Percentiles rank a stretch among this genome's conserved stretches.
phyloP scores from a whole-genome alignment of 192 early-diverging fungal genomes.

The Cladochytrium replicatum region DNA sequence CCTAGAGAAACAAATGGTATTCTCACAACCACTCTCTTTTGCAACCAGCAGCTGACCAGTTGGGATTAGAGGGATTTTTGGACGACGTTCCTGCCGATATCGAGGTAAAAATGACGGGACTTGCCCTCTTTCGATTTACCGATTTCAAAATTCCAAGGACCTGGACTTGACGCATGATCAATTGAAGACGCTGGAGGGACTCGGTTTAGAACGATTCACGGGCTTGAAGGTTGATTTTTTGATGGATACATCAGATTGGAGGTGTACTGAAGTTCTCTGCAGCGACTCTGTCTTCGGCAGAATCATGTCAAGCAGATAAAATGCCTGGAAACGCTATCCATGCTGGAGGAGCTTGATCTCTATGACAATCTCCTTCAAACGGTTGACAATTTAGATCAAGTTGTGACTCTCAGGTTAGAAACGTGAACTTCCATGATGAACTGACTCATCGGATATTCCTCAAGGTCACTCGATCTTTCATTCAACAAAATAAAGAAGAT shows the following conservation, averaged over 20 bases:
- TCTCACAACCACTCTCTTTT: too few species aligned
- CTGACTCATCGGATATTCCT: neutral
- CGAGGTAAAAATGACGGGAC: slow-evolving; percentile 9
- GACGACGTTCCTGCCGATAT: slow-evolving; percentile 41
- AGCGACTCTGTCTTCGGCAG: slow-evolving; percentile 74
- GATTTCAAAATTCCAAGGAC: slow-evolving; percentile 31
- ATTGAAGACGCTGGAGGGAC: slow-evolving; percentile 38
- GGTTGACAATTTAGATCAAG: slow-evolving; percentile 52
- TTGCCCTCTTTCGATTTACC: neutral
- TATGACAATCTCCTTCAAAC: slow-evolving; percentile 89
- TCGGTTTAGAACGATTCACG: slow-evolving; percentile 51
- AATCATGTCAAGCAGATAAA: slow-evolving; percentile 69
- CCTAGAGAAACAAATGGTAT: too few species aligned
- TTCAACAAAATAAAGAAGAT: slow-evolving; percentile 91
- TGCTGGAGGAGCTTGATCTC: slow-evolving; percentile 75
- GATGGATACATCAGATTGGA: neutral
- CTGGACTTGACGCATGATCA: slow-evolving; percentile 60
- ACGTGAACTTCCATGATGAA: too few species aligned
- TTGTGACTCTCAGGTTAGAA: slow-evolving; percentile 55
- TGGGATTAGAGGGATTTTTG: slow-evolving; percentile 29
- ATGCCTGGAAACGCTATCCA: slow-evolving; percentile 39
- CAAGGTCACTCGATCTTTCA: slow-evolving; percentile 70
- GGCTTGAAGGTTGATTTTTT: slow-evolving; percentile 46
- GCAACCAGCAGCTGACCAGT: too few species aligned
- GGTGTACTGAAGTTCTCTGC: slow-evolving; percentile 7